These are phyloP conservation scores for Fusarium citri DNA, from an alignment of 2,329 filamentous ascomycete genomes.

Conservation along the genomic window DNA sequence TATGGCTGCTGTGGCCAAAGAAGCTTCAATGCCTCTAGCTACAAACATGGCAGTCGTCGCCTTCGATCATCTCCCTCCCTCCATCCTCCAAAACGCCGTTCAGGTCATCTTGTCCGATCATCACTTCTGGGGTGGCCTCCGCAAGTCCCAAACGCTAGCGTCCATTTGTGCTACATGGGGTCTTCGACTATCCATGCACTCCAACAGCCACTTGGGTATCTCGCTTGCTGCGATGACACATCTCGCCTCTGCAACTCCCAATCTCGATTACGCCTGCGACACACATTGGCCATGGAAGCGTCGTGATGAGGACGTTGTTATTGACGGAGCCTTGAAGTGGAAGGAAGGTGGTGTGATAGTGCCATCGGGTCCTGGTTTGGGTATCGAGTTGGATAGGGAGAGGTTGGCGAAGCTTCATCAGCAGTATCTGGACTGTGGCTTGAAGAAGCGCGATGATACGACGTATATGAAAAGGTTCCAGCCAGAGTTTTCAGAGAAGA, in stretches of 20 bases:
- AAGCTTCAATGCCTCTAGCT: slow-evolving; percentile 55
- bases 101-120: slow-evolving; percentile 57
- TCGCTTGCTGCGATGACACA: slow-evolving; percentile 58
- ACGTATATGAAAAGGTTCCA: slow-evolving; percentile 53
- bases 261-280: slow-evolving; percentile 58
- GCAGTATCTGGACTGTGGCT: slow-evolving; percentile 53
- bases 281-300: slow-evolving; percentile 60
- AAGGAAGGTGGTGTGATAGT: slow-evolving; percentile 51
- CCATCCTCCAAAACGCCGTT: slow-evolving; percentile 54
- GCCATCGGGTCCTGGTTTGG: slow-evolving; percentile 51
- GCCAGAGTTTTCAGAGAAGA: slow-evolving; percentile 50
- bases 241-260: slow-evolving; percentile 54
- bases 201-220: slow-evolving; percentile 57
- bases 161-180: slow-evolving; percentile 55
- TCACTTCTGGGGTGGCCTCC: slow-evolving; percentile 58
- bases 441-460: slow-evolving; percentile 53
- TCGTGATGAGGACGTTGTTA: slow-evolving; percentile 55
- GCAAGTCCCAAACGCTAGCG: slow-evolving; percentile 54
- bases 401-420: slow-evolving; percentile 52
- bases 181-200: slow-evolving; percentile 57
- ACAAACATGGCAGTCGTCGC: slow-evolving; percentile 59
- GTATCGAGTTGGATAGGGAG: slow-evolving; percentile 53
- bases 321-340: slow-evolving; percentile 54
- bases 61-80: slow-evolving; percentile 54
- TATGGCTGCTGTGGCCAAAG: slow-evolving; percentile 57